Evolutionary conservation across 2,329 filamentous ascomycete species (phyloP).

Genomic region (Decorospora gaudefroyi): DNA sequence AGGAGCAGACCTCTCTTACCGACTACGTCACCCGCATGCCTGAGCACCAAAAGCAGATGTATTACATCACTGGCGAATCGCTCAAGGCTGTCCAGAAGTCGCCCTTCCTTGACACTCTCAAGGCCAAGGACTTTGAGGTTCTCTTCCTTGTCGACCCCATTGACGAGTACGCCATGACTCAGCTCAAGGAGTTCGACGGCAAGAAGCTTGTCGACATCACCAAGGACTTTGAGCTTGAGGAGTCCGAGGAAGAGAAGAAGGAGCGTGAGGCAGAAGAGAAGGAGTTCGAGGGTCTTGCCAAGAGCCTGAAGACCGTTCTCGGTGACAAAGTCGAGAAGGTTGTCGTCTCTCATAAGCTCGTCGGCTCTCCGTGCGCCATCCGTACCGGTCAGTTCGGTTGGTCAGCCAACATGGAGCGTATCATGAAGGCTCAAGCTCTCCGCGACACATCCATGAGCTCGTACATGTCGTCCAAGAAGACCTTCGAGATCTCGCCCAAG

Average conservation of each 20-base stretch:
- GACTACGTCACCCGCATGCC: constrained; percentile 99
- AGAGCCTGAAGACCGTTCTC: constrained; percentile 98
- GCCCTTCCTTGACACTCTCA: constrained; percentile 97
- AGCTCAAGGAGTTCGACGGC: constrained; percentile 99
- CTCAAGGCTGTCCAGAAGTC: constrained; percentile 98
- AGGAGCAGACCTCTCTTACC: constrained; percentile 88
- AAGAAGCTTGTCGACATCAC: constrained; percentile 99
- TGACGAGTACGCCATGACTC: constrained; percentile 98
- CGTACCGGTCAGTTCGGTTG: constrained; percentile 99
- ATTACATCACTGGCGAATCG: constrained; percentile 99
- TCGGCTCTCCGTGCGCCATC: constrained; percentile 93
- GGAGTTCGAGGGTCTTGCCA: constrained; percentile 92
- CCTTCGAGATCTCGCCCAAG: constrained; percentile 99
- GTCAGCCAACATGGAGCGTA: constrained; percentile 99
- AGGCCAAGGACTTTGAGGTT: constrained; percentile 99
- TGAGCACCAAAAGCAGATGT: constrained; percentile 99
- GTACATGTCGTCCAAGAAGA: constrained; percentile 99
- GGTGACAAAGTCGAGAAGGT: constrained; percentile 99
- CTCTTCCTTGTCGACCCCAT: constrained; percentile 99
- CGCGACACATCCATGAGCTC: constrained; percentile 99
- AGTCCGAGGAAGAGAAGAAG: constrained; percentile 99
- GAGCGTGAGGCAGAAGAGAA: constrained; percentile 95
- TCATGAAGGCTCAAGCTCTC: constrained; percentile 99
- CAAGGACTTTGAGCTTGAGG: constrained; percentile 99
- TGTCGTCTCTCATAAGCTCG: constrained; percentile 96